Evolutionary conservation across 2,329 filamentous ascomycete genomes (phyloP), one percentile per base, ranked within the genome.

Genomic region (Aspergillus arachidicola): DNA sequence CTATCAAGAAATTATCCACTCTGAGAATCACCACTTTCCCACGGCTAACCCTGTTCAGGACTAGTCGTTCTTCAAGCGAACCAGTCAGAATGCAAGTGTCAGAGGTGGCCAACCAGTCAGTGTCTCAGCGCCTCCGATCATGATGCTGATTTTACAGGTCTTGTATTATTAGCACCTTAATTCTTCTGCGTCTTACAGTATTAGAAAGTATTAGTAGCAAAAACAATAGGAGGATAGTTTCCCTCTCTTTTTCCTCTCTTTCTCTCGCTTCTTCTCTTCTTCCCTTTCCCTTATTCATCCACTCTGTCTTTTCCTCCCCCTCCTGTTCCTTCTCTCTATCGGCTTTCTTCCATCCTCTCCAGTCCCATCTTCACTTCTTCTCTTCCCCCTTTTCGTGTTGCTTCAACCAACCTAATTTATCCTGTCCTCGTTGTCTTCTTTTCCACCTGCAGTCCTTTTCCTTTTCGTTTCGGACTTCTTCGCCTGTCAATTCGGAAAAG

Each of bases 301-400:
- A 67, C 64, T 66, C 67, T 65, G 64, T 64, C 65, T 63, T 66
- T 60, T 61, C 62, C 67, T 59, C 54, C 64, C 61, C 58, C 54
- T 63, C 64, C 64, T 62, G 65, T 69, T 67, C 65, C 64, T 61
- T 71, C 61, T 68, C 60, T 64, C 65, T 62, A 56, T 61, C 36
- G 56, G 58, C 64, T 59, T 63, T 59, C 58, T 64, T 60, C 64
- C 66, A 64, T 55, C 45, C 12, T 26, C 61, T 59, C 60, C 59
- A 63, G 48, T 62, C 51, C 57, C 64, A 56, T 66, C 64, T 70
- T 71, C 70, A 66, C 66, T 74, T 72, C 69, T 60, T 66, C 16
- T 67, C 69, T 68, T 66, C 71, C 70, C 68, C 69, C 66, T 67
- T 71, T 69, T 67, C 28, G 32, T 38, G 51, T 55, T 38, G 14